A percentile compares a stretch with the other conserved stretches of the same genome.
phyloP scores from a whole-genome alignment of 768 basidiomycete species.

The Phylloporus sp. region DNA sequence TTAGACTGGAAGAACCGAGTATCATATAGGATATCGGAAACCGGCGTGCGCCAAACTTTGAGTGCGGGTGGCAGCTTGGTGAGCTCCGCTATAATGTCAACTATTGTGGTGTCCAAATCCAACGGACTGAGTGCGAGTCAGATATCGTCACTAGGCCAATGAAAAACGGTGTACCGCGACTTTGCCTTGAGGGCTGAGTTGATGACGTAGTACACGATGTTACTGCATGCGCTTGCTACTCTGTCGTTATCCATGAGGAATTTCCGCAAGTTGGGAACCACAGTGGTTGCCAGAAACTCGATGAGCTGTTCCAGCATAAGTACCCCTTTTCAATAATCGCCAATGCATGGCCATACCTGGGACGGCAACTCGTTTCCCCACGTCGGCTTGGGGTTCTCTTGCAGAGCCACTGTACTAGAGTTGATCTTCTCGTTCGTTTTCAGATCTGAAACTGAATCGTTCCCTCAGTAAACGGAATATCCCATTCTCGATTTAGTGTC shows the following conservation, averaged over 20 bases:
- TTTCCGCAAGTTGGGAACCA: constrained; percentile 70
- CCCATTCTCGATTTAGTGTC: constrained; percentile 7
- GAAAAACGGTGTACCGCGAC: constrained; percentile 46
- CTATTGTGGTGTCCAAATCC: constrained; percentile 64
- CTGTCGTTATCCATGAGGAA: constrained; percentile 85
- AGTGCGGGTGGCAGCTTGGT: constrained; percentile 67
- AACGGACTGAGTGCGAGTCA: constrained; percentile 51
- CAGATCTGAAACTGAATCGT: constrained; percentile 30
- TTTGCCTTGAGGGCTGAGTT: constrained; percentile 76
- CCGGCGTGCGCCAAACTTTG: constrained; percentile 80
- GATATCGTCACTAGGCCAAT: not conserved
- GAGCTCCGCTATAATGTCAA: constrained; percentile 74
- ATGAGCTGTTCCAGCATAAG: constrained; percentile 50
- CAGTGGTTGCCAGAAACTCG: constrained; percentile 59
- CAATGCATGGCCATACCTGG: constrained; percentile 21
- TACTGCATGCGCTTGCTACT: constrained; percentile 70
- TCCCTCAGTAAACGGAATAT: not conserved
- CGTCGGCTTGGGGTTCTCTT: constrained; percentile 25
- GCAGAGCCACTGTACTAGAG: constrained; percentile 38
- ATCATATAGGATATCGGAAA: constrained; percentile 81
- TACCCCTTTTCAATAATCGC: constrained; percentile 8
- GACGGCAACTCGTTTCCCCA: constrained; percentile 28
- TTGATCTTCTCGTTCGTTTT: constrained; percentile 61
- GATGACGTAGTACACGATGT: constrained; percentile 80
- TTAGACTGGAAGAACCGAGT: constrained; percentile 79